Evolutionary conservation across 78 protist genomes (phyloP).

Genomic region (Creolimax fragrantissima): DNA sequence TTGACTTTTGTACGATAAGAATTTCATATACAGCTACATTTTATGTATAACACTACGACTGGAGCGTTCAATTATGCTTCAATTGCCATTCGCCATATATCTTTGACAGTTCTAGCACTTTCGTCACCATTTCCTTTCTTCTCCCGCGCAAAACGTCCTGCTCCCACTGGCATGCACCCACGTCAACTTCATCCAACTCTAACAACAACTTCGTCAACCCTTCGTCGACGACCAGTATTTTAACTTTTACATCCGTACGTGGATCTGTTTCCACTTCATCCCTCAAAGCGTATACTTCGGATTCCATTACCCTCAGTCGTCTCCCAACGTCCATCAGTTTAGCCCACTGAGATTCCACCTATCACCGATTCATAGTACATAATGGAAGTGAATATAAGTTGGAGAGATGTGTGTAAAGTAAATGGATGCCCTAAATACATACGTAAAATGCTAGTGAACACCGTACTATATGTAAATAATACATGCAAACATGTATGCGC

Average conservation of each 20-base stretch:
- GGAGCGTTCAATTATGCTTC: too few species aligned
- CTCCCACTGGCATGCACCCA: neutral
- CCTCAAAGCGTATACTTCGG: neutral
- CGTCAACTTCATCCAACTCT: neutral
- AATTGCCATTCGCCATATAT: too few species aligned
- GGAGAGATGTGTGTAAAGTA: neutral
- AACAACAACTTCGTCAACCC: neutral
- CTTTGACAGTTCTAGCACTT: neutral
- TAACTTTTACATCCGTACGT: neutral
- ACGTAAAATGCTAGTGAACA: neutral
- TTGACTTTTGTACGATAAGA: too few species aligned
- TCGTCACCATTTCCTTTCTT: neutral
- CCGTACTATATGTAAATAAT: neutral
- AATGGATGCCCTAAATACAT: neutral
- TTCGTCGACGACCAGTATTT: neutral
- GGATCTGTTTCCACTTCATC: neutral
- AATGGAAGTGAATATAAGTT: neutral
- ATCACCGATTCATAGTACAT: neutral
- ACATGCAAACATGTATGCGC: neutral
- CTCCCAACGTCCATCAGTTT: neutral
- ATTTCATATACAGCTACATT: too few species aligned
- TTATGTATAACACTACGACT: too few species aligned
- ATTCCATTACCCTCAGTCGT: neutral
- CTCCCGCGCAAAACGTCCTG: neutral
- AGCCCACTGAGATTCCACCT: neutral